Evolutionary conservation across 1,139 yeast species (phyloP).

Genomic region (Magnusiomyces suaveolens): DNA sequence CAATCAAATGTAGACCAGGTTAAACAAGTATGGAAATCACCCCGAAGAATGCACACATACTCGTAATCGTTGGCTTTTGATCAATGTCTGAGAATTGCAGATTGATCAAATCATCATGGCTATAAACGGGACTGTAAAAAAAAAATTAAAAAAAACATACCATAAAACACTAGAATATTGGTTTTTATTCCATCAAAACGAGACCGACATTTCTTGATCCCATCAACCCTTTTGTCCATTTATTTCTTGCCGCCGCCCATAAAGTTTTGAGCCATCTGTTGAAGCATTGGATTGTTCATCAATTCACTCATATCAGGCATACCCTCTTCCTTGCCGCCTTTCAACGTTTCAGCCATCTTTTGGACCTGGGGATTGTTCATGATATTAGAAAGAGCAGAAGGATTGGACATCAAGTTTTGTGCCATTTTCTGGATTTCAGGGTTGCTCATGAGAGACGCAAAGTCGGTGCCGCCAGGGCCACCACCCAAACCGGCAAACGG

Average conservation of each 20-base stretch:
- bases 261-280: constrained; percentile 43
- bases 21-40: background rate
- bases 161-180: too few relatives aligned
- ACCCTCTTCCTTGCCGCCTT: constrained; percentile 22
- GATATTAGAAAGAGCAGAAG: constrained; percentile 63
- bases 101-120: constrained; percentile 6
- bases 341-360: constrained; percentile 16
- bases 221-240: too few relatives aligned
- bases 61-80: background rate
- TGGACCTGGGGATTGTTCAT: constrained; percentile 58
- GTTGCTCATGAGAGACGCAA: constrained; percentile 68
- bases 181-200: too few relatives aligned
- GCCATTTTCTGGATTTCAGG: constrained; percentile 84
- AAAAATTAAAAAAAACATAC: too few relatives aligned
- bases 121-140: too few relatives aligned
- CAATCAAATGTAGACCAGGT: background rate
- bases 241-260: constrained; percentile 23
- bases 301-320: constrained; percentile 57
- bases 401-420: constrained; percentile 85
- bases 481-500: constrained; percentile 48
- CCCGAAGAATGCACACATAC: constrained; percentile 3
- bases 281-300: constrained; percentile 73
- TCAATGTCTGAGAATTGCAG: constrained; percentile 5
- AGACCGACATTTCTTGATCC: background rate
- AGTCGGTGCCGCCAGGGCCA: constrained; percentile 65